Evolutionary conservation across 441 rosid species (phyloP), one percentile per base, ranked within the genome.

Genomic region (Metrosideros polymorpha): DNA sequence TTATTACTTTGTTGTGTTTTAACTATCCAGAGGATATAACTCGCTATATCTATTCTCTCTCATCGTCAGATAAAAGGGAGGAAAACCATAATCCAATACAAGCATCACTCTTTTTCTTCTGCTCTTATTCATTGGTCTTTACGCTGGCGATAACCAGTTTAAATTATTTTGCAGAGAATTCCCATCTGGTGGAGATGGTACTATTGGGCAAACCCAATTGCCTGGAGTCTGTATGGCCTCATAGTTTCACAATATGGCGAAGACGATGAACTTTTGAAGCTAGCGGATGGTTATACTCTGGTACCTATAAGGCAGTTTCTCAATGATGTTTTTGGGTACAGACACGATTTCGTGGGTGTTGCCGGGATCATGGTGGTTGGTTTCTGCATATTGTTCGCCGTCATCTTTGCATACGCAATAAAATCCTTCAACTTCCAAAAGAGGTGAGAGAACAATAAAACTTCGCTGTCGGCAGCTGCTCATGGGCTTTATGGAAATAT

Each of bases 141-240:
- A 35, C 19, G 77, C 43, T 22, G 1, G 47, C 2, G 4, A 66
- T 66, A 35, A 66, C 45, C 47, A 35, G 45, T 22, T 39, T 10
- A 71, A 39, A 35, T 71, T 71, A 22, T 39, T 19, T 6, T 56
- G 9, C 99, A 98, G 99, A 96, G 99, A 92, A 96, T 98, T 53
- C 99, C 99, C 0, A 83, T 94, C 59, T 98, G 98, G 98, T 96
- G 99, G 99, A 96, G 99, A 89, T 98, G 99, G 99, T 98, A 98
- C 85, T 98, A 96, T 89, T 96, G 99, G 99, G 99, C 99, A 87
- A 96, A 96, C 89, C 99, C 99, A 0, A 88, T 98, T 15, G 99
- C 99, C 3, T 98, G 99, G 99, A 93, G 95, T 83, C 89, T 96
- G 24, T 96, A 98, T 82, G 99, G 99, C 79, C 95, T 98, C 47